Percentiles rank a stretch among this genome's conserved stretches.
Evolutionary conservation across 768 basidiomycete genomes (phyloP).

Genomic region (Pholiota molesta): DNA sequence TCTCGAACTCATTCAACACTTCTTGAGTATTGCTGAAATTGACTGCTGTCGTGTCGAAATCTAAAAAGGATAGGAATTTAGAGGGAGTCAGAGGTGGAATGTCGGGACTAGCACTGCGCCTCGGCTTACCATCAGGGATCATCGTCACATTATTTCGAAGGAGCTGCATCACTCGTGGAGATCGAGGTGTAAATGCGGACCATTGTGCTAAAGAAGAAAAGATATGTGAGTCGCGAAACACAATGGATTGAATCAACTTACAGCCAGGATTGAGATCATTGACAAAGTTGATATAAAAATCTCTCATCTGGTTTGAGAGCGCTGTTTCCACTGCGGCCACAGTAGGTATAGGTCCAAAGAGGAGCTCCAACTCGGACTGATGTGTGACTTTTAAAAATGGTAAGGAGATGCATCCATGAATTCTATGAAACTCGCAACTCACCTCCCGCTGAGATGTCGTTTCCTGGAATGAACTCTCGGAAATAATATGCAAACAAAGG

Average conservation of each 20-base stretch:
- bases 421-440: background rate
- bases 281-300: slow-evolving; percentile 61
- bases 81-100: background rate
- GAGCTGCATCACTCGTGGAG: slow-evolving; percentile 49
- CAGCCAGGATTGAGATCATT: slow-evolving; percentile 58
- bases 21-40: slow-evolving; percentile 41
- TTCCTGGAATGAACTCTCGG: slow-evolving; percentile 59
- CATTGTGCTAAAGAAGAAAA: slow-evolving; percentile 28
- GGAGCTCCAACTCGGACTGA: slow-evolving; percentile 47
- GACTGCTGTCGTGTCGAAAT: slow-evolving; percentile 42
- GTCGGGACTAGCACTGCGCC: background rate
- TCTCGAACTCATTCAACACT: slow-evolving; percentile 49
- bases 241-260: slow-evolving; percentile 31
- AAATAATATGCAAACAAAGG: slow-evolving; percentile 59
- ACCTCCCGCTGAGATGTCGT: slow-evolving; percentile 52
- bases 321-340: slow-evolving; percentile 39
- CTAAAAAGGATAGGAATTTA: slow-evolving; percentile 25
- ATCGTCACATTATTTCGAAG: slow-evolving; percentile 54
- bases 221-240: background rate
- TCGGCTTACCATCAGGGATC: slow-evolving; percentile 51
- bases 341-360: slow-evolving; percentile 50
- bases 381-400: slow-evolving; percentile 41
- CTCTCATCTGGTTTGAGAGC: slow-evolving; percentile 50
- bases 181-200: slow-evolving; percentile 42
- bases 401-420: background rate